A percentile compares a stretch with the other conserved stretches of the same genome.
phyloP scores from a whole-genome alignment of 2,329 filamentous ascomycete species.

The Cladophialophora exuberans region DNA sequence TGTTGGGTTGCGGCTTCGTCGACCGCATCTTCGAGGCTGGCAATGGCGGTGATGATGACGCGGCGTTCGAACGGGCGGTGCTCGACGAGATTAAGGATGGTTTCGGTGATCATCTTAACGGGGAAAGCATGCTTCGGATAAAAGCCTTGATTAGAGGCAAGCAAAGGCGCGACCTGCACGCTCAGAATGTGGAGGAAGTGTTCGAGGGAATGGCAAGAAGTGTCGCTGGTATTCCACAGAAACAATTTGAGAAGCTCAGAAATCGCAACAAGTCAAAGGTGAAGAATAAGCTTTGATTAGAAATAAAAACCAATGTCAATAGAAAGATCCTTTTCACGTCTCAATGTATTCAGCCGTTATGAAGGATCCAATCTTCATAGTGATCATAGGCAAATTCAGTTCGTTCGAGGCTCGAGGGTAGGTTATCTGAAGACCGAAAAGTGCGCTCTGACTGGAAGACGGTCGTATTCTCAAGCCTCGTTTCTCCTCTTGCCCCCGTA shows the following conservation, averaged over 20 bases:
- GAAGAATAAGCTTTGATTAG: slow-evolving; percentile 1
- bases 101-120: slow-evolving; percentile 76
- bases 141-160: slow-evolving; percentile 79
- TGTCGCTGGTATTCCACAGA: slow-evolving; percentile 75
- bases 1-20: slow-evolving; percentile 49
- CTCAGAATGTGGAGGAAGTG: slow-evolving; percentile 78
- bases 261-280: neutral
- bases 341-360: slow-evolving; percentile 5
- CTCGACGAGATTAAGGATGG: slow-evolving; percentile 81
- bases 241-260: slow-evolving; percentile 71
- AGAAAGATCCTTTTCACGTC: slow-evolving; percentile 1
- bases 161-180: slow-evolving; percentile 71
- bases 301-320: neutral
- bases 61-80: slow-evolving; percentile 70
- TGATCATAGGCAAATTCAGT: slow-evolving; percentile 1
- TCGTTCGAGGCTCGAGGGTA: neutral
- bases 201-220: slow-evolving; percentile 84
- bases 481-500: neutral
- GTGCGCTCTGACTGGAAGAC: slow-evolving; percentile 1
- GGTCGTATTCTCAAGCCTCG: neutral
- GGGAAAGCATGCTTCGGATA: slow-evolving; percentile 76
- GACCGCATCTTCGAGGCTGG: slow-evolving; percentile 51
- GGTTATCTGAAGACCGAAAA: neutral
- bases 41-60: slow-evolving; percentile 49
- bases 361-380: slow-evolving; percentile 3